Conservation (phyloP, 2,329 filamentous ascomycete genomes). For the Ophiostoma tasmaniense region DNA sequence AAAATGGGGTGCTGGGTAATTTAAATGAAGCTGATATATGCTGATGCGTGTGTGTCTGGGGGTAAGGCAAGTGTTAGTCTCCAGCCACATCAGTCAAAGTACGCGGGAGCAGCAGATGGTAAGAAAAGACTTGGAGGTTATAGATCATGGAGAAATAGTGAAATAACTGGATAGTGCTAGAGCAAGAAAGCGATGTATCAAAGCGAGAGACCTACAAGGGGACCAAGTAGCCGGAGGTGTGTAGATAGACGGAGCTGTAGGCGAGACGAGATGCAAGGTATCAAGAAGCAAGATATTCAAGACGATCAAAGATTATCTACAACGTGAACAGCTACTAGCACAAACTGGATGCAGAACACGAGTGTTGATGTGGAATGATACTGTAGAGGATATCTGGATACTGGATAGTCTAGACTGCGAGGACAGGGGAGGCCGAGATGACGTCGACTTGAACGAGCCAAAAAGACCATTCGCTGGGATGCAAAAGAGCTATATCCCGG, state of each 20-base stretch:
- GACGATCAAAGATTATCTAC: too few species aligned
- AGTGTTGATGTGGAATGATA: neutral
- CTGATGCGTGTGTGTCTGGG: neutral
- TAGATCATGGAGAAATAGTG: neutral
- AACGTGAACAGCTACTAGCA: neutral
- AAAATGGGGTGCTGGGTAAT: neutral
- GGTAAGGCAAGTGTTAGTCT: neutral
- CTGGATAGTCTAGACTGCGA: neutral
- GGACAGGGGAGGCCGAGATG: neutral
- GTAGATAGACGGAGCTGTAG: neutral
- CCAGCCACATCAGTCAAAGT: neutral
- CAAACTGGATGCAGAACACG: neutral
- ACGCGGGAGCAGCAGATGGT: neutral
- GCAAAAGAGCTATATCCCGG: neutral
- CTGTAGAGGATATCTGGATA: neutral
- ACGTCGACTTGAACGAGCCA: neutral
- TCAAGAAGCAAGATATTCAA: neutral
- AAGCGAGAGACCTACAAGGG: neutral
- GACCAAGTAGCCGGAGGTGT: neutral
- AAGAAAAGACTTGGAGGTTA: neutral
- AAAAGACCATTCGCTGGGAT: neutral
- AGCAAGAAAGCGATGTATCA: neutral
- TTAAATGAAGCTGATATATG: neutral
- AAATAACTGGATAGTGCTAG: neutral
- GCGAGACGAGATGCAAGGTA: neutral